Evolutionary conservation across 805 yeast genomes (phyloP).

Genomic region (Priceomyces medius): DNA sequence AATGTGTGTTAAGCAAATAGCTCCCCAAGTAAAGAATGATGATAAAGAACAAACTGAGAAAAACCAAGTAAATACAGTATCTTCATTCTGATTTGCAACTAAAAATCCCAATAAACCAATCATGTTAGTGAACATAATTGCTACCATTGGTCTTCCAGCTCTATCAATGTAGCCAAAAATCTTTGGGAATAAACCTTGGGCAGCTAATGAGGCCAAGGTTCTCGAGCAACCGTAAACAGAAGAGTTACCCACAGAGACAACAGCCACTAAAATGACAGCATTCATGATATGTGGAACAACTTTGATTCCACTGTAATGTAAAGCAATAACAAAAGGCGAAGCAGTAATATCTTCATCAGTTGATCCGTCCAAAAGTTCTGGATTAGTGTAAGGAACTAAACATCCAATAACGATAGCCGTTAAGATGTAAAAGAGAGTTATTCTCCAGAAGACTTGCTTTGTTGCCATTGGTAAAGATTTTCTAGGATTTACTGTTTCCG

Average conservation of each 20-base stretch:
- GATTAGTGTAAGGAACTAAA: slow-evolving; percentile 52
- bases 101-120: slow-evolving; percentile 43
- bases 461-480: slow-evolving; percentile 41
- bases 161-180: slow-evolving; percentile 39
- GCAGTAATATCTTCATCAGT: slow-evolving; percentile 52
- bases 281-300: slow-evolving; percentile 73
- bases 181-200: slow-evolving; percentile 68
- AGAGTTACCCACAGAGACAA: slow-evolving; percentile 74
- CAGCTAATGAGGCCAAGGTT: slow-evolving; percentile 64
- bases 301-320: slow-evolving; percentile 56
- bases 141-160: slow-evolving; percentile 43
- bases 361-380: slow-evolving; percentile 47
- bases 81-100: slow-evolving; percentile 30
- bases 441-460: slow-evolving; percentile 45
- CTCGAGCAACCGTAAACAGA: slow-evolving; percentile 74
- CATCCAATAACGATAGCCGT: slow-evolving; percentile 35
- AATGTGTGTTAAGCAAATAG: slow-evolving; percentile 40
- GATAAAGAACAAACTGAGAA: slow-evolving; percentile 41
- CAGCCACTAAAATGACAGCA: slow-evolving; percentile 70
- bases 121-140: slow-evolving; percentile 28
- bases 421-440: slow-evolving; percentile 38
- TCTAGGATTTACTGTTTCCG: slow-evolving; percentile 40
- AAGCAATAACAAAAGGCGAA: slow-evolving; percentile 77
- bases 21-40: slow-evolving; percentile 41
- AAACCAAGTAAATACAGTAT: slow-evolving; percentile 39